Conservation (phyloP, 305 asterid species). For the Fraxinus floribunda region DNA sequence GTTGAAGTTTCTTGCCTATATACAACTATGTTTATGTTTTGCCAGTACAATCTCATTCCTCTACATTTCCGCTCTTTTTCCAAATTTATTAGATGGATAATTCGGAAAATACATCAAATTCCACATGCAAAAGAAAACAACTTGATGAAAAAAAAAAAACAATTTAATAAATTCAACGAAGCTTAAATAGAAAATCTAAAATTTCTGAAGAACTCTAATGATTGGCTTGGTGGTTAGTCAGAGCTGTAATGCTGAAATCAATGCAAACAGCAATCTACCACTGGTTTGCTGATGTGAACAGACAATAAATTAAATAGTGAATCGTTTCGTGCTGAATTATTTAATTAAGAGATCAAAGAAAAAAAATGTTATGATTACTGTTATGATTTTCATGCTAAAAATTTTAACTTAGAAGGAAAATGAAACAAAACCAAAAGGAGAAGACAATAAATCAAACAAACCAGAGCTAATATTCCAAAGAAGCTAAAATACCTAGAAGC, state of each 20-base stretch:
- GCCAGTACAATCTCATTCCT: slow-evolving; percentile 18
- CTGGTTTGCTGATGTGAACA: background rate
- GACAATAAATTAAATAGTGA: background rate
- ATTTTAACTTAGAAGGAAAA: background rate
- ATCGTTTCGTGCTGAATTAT: background rate
- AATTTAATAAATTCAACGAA: background rate
- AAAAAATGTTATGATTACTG: background rate
- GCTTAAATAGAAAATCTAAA: slow-evolving; percentile 1
- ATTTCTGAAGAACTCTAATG: slow-evolving; percentile 4
- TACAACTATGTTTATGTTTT: background rate
- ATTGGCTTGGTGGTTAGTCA: background rate
- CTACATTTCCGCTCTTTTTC: slow-evolving; percentile 8
- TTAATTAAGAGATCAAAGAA: background rate
- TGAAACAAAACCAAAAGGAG: slow-evolving; percentile 4
- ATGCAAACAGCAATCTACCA: background rate
- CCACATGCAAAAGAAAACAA: slow-evolving; percentile 7
- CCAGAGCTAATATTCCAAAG: slow-evolving; percentile 8
- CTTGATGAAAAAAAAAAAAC: background rate
- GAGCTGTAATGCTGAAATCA: background rate
- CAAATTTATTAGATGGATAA: background rate
- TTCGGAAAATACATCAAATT: background rate
- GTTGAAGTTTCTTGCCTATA: background rate
- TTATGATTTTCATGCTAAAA: background rate
- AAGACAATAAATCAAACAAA: slow-evolving; percentile 1
- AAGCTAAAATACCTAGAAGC: background rate